These are phyloP conservation scores for Claviceps purpurea DNA, from an alignment of 2,329 filamentous ascomycete species.

Conservation along the genomic window DNA sequence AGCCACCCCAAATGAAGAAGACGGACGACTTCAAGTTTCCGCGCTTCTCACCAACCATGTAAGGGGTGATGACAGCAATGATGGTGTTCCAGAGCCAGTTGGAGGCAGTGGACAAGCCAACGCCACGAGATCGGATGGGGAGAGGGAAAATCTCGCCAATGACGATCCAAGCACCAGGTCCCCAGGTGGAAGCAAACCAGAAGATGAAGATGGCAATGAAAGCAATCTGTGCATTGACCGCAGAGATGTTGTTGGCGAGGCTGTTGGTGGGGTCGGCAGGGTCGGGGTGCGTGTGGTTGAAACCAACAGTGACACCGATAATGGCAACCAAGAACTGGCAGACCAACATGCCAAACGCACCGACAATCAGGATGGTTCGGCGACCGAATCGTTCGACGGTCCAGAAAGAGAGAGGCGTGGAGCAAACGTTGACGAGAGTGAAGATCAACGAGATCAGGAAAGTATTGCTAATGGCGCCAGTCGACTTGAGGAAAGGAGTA, in stretches of 20 bases:
- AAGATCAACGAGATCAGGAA: conserved; percentile 80
- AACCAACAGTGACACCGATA: conserved; percentile 49
- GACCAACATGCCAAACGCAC: conserved; percentile 69
- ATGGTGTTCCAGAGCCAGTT: conserved; percentile 88
- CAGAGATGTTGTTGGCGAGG: conserved; percentile 39
- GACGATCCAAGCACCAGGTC: conserved; percentile 66
- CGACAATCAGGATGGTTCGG: conserved; percentile 64
- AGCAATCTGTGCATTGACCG: conserved; percentile 59
- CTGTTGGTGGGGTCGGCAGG: conserved; percentile 24
- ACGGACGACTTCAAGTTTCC: conserved; percentile 56
- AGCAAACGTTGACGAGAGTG: conserved; percentile 76
- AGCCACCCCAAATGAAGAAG: conserved; percentile 63
- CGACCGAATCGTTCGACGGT: conserved; percentile 73
- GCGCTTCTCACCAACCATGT: conserved; percentile 48
- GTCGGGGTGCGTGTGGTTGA: conserved; percentile 34
- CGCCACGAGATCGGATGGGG: conserved; percentile 76
- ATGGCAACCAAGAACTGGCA: conserved; percentile 83
- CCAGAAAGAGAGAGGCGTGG: conserved; percentile 79
- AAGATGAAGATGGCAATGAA: conserved; percentile 91
- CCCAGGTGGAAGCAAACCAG: conserved; percentile 85
- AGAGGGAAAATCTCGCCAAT: conserved; percentile 87
- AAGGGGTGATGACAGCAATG: conserved; percentile 57
- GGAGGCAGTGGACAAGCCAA: conserved; percentile 72
- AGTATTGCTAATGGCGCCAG: conserved; percentile 60
- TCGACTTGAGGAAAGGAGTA: conserved; percentile 69